A percentile compares a stretch with the other conserved stretches of the same genome.
Conservation (phyloP, 2,329 filamentous ascomycete species). For the Aphanocladium album region DNA sequence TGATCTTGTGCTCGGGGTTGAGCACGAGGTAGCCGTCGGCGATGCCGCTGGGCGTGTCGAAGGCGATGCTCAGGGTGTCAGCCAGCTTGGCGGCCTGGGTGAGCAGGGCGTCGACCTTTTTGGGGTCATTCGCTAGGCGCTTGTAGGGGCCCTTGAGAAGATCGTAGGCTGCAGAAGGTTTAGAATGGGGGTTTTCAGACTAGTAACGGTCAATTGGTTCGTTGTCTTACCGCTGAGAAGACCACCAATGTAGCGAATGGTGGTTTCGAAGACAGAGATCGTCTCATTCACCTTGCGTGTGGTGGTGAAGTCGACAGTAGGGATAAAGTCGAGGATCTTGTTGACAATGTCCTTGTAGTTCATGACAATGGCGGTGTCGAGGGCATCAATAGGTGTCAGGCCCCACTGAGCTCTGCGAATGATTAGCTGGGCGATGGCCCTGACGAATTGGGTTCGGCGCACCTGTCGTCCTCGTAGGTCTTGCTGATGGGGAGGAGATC, state of each 20-base stretch:
- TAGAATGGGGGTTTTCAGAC: too few relatives aligned
- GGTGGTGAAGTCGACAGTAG: constrained; percentile 63
- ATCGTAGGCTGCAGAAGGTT: constrained; percentile 49
- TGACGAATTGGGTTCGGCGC: constrained; percentile 7
- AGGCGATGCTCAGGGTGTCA: constrained; percentile 67
- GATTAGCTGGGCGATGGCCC: not conserved
- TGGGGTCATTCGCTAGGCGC: constrained; percentile 36
- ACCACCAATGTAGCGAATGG: constrained; percentile 80
- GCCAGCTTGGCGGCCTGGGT: constrained; percentile 62
- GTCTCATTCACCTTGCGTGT: constrained; percentile 40
- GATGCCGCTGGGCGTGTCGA: constrained; percentile 66
- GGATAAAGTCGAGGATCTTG: constrained; percentile 66
- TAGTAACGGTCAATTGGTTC: too few relatives aligned
- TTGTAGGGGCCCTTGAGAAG: constrained; percentile 62
- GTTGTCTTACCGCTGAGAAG: constrained; percentile 59
- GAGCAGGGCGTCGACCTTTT: constrained; percentile 54
- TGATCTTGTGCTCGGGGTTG: constrained; percentile 39
- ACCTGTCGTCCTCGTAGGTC: constrained; percentile 64
- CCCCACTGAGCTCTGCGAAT: constrained; percentile 71
- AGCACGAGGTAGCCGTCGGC: constrained; percentile 64
- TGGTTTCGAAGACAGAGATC: constrained; percentile 84
- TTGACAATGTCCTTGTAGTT: constrained; percentile 60
- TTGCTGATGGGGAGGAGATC: constrained; percentile 67
- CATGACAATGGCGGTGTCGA: constrained; percentile 78
- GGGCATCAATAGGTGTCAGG: constrained; percentile 73